These are phyloP conservation scores for Cinnamomum chago DNA, from an alignment of 164 flowering plant species.

Conservation along the genomic window DNA sequence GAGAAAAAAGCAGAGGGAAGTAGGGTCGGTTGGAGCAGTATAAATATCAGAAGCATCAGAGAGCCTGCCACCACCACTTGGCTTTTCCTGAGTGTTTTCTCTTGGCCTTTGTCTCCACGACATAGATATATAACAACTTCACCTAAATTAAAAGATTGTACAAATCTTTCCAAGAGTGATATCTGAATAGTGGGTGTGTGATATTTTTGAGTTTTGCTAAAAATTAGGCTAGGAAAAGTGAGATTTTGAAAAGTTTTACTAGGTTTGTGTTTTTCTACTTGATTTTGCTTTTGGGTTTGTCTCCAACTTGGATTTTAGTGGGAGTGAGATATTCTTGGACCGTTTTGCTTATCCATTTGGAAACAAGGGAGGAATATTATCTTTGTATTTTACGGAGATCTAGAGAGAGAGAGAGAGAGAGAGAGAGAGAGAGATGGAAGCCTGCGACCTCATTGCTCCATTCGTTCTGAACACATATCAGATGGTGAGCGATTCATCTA, in stretches of 20 bases:
- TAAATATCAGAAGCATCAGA: constrained; percentile 5
- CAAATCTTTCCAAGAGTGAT: not conserved
- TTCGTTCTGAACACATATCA: constrained; percentile 80
- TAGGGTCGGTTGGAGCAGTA: not conserved
- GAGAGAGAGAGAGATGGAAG: constrained; percentile 15
- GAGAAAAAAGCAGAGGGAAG: not conserved
- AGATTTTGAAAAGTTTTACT: no score
- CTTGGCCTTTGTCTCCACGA: not conserved
- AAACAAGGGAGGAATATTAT: not conserved
- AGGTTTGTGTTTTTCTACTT: no score
- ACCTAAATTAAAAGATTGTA: not conserved
- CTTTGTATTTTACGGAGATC: not conserved
- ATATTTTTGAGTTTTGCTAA: no score
- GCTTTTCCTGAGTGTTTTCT: not conserved
- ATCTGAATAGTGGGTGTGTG: not conserved
- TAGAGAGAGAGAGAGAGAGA: not conserved
- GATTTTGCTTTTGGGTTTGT: no score
- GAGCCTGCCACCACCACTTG: not conserved
- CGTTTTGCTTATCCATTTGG: not conserved
- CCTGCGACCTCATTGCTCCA: constrained; percentile 47
- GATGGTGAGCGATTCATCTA: constrained; percentile 78
- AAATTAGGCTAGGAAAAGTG: no score
- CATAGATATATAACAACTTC: not conserved
- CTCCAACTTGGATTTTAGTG: not conserved
- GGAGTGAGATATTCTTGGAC: not conserved